Base-by-base conservation (phyloP, 2,329 filamentous ascomycete genomes). In the Talaromyces sp. region DNA sequence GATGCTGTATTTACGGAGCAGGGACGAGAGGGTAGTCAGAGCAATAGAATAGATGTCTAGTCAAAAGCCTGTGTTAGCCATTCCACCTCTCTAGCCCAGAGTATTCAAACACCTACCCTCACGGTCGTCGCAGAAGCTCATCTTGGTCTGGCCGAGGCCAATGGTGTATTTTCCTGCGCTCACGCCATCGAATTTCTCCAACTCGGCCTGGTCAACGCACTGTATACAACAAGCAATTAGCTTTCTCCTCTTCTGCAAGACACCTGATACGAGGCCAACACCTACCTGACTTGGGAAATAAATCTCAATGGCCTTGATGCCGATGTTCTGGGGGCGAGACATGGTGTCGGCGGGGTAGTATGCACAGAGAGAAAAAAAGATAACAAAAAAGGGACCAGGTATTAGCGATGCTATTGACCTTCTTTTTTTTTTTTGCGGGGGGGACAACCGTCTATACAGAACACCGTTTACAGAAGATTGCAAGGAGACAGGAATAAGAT, bases 221-320 rank as follows among this genome's bases (percentile, higher is more conserved):
- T 94, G 65, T 14, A 61, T 5, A 47, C 31, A 16, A 9, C 18
- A 23, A 23, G 23, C 23, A 9, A 5, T 40, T 16, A 44, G 40
- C 52, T 16, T 30, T 36, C 7, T 31, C 23, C 23, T 28, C 27
- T n/a, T 47, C 52, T 23, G 30, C 27, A 28, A 12, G 44, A 28
- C 9, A 51, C 9, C 8, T 51, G 7, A 3, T 40, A 16, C 16
- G 30, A 3, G 14, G 18, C 34, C 16, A 18, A 4, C n/a, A 79
- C 87, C 67, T 79, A 94, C 91, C 87, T 94, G 91, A 77, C 84
- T 90, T 67, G 91, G 91, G 75, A 92, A 91, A 79, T 95, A 95
- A 75, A 95, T 86, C 77, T 95, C 91, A 78, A 95, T 91, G 89
- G 90, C 91, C 83, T 95, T 94, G 76, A 95, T 92, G 85, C 91